A percentile compares a stretch with the other conserved stretches of the same genome.
Conservation (phyloP, 148 eudicot genomes). For the Hydrangea macrophylla region DNA sequence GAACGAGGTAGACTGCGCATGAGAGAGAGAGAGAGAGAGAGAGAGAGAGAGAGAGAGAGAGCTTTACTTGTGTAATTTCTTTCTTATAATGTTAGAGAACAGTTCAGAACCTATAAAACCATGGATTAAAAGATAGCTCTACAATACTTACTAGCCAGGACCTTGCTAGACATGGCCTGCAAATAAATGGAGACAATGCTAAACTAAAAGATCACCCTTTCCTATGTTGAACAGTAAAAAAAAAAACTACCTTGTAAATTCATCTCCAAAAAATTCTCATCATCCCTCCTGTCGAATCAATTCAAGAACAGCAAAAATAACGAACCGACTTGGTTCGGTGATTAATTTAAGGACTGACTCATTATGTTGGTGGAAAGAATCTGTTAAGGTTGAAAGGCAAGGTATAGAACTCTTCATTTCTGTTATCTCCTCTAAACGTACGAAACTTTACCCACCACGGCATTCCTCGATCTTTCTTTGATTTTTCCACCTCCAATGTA, state of each 20-base stretch:
- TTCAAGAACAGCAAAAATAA: slow-evolving; percentile 1
- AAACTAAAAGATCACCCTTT: too few relatives aligned
- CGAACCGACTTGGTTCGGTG: background rate
- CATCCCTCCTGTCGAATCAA: background rate
- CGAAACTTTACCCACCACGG: slow-evolving; percentile 99
- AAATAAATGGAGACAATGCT: slow-evolving; percentile 19
- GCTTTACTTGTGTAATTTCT: too few relatives aligned
- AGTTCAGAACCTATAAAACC: slow-evolving; percentile 15
- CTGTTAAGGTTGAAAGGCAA: slow-evolving; percentile 95
- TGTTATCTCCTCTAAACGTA: slow-evolving; percentile 87
- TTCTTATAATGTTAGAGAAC: slow-evolving; percentile 11
- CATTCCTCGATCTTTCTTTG: slow-evolving; percentile 96
- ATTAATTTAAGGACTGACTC: background rate
- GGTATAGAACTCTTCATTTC: slow-evolving; percentile 97
- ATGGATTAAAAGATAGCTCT: slow-evolving; percentile 19
- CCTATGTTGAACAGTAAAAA: background rate
- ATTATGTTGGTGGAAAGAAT: slow-evolving; percentile 91
- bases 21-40: too few relatives aligned
- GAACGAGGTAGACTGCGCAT: too few relatives aligned
- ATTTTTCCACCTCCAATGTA: slow-evolving; percentile 87
- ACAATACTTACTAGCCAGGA: slow-evolving; percentile 17
- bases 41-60: too few relatives aligned
- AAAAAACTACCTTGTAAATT: slow-evolving; percentile 13
- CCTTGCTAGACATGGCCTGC: slow-evolving; percentile 25
- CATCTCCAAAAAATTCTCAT: too few relatives aligned